phyloP scores from a whole-genome alignment of 306 rosid genomes.

The Lathyrus tuberosus region DNA sequence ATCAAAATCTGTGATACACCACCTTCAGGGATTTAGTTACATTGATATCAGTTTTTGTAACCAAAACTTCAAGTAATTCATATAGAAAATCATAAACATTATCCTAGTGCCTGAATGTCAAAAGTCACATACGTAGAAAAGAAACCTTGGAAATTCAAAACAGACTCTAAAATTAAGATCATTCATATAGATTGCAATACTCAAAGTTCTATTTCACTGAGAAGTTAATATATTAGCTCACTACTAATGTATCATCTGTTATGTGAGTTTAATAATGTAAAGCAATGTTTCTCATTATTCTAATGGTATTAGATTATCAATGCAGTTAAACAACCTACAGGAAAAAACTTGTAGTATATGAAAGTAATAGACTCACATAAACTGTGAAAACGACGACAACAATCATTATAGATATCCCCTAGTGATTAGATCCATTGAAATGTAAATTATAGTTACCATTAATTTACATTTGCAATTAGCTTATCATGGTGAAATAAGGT shows the following conservation, averaged over 20 bases:
- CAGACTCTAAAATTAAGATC: constrained; percentile 1
- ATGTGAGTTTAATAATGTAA: constrained; percentile 12
- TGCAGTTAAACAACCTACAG: constrained; percentile 1
- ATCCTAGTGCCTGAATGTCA: too few species aligned
- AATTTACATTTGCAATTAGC: too few species aligned
- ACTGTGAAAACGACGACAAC: constrained; percentile 67
- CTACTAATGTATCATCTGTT: constrained; percentile 1
- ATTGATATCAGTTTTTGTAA: too few species aligned
- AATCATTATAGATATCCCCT: constrained; percentile 70
- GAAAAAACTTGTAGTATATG: neutral
- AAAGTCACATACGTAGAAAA: too few species aligned
- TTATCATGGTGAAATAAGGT: too few species aligned
- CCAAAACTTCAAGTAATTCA: too few species aligned
- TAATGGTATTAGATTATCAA: constrained; percentile 30
- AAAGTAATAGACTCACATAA: constrained; percentile 64
- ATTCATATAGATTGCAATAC: constrained; percentile 16
- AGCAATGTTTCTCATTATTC: constrained; percentile 25
- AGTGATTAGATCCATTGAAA: constrained; percentile 65
- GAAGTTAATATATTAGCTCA: constrained; percentile 16
- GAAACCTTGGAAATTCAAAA: constrained; percentile 20
- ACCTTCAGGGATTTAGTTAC: too few species aligned
- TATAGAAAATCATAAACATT: too few species aligned
- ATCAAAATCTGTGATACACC: too few species aligned
- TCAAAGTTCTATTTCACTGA: constrained; percentile 16
- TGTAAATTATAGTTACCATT: too few species aligned